Evolutionary conservation across 805 yeast species (phyloP), one percentile per base, ranked within the genome.

Genomic region (Ogataea zsoltii): DNA sequence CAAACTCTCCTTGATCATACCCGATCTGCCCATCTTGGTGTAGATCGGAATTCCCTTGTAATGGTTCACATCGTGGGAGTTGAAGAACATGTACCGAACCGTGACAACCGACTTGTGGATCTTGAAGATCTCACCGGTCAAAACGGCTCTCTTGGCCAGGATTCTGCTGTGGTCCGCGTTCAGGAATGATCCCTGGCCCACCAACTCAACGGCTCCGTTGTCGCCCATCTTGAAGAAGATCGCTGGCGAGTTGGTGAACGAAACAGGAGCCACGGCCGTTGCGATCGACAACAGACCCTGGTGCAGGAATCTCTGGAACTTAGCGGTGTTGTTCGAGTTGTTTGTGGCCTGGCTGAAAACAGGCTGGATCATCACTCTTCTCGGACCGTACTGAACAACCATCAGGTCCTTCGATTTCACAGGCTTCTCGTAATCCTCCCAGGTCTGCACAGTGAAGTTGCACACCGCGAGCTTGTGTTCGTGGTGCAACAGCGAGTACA

Each of bases 1-100:
- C 72, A 94, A 75, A 62, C 91, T 80, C 65, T 92, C 97, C 68
- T 88, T 92, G 64, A 95, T 92, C 66, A 86, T 86, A 44, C 99
- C 99, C 16, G 90, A 76, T 66, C 97, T 82, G 41, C 99, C 99
- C 58, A 83, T 77, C 65, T 88, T 89, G 33, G 98, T 91, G 67
- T 89, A 94, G 49, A 94, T 71, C 34, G 98, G 98, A 55, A 94
- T 85, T 4, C 91, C 84, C 69, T 87, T 88, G 77, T 85, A 94
- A 80, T 87, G 87, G 54, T 79, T 79, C 54, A 95, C 86, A 63
- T 94, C 99, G 38, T 86, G 88, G 10, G 88, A 71, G 60, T 84
- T 88, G 82, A 92, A 92, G 75, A 94, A 94, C 99, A 94, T 94
- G 77, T 90, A 94, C 56, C 98, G 83, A 47, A 94, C 78, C 2